A percentile compares a stretch with the other conserved stretches of the same genome.
Evolutionary conservation across 805 yeast genomes (phyloP).

Genomic region (Metschnikowia proteae): DNA sequence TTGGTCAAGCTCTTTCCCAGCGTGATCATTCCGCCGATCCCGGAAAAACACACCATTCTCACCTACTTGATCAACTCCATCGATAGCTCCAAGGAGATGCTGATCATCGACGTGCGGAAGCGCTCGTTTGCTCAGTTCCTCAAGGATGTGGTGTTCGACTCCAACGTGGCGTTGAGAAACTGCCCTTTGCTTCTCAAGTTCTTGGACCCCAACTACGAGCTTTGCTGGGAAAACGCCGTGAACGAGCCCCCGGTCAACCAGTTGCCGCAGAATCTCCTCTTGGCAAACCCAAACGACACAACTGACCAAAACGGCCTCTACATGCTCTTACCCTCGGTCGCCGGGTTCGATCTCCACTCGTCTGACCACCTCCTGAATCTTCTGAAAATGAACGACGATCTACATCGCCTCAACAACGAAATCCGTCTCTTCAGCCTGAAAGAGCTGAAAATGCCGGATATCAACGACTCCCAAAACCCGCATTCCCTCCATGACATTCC

Average conservation of each 20-base stretch:
- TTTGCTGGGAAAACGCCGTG: conserved; percentile 49
- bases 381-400: conserved; percentile 33
- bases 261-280: conserved; percentile 45
- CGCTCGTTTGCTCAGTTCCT: conserved; percentile 45
- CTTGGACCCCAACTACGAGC: conserved; percentile 48
- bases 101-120: conserved; percentile 46
- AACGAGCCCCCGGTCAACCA: conserved; percentile 44
- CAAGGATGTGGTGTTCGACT: conserved; percentile 33
- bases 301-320: conserved; percentile 52
- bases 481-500: conserved; percentile 23
- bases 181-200: conserved; percentile 44
- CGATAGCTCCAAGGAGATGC: conserved; percentile 32
- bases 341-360: conserved; percentile 33
- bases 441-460: conserved; percentile 13
- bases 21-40: conserved; percentile 40
- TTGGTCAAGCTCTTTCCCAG: conserved; percentile 39
- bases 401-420: conserved; percentile 32
- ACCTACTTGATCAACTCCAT: conserved; percentile 39
- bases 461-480: conserved; percentile 16
- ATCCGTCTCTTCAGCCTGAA: conserved; percentile 28
- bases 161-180: conserved; percentile 26
- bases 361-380: conserved; percentile 31
- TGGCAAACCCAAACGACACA: conserved; percentile 50
- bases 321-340: conserved; percentile 43
- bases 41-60: conserved; percentile 46